Evolutionary conservation across 257 asterid species (phyloP).

Genomic region (Gentiana macrophylla): DNA sequence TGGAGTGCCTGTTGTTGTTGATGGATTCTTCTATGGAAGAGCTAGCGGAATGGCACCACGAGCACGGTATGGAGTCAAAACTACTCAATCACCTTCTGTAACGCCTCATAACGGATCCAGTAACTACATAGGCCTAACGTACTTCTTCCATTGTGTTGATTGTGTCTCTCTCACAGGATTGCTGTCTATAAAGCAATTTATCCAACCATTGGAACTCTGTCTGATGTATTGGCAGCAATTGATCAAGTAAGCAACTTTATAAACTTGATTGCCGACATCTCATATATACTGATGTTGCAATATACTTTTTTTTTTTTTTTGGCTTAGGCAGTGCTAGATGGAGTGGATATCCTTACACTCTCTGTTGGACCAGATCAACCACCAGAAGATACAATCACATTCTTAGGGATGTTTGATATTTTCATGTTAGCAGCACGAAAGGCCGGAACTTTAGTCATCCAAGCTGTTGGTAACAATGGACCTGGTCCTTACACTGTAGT

Average conservation of each 20-base stretch:
- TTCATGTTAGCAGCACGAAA: constrained; percentile 73
- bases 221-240: constrained; percentile 90
- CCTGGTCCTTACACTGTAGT: constrained; percentile 67
- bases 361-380: constrained; percentile 83
- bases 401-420: constrained; percentile 63
- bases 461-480: constrained; percentile 86
- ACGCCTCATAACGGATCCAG: neutral
- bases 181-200: constrained; percentile 89
- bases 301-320: neutral
- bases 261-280: too few relatives aligned
- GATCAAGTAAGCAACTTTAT: constrained; percentile 47
- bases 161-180: constrained; percentile 32
- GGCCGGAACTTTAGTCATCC: constrained; percentile 73
- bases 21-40: constrained; percentile 77
- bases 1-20: constrained; percentile 79
- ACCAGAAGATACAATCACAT: constrained; percentile 59
- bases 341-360: constrained; percentile 71
- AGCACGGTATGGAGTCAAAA: constrained; percentile 42
- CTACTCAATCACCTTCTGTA: neutral
- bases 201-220: constrained; percentile 63
- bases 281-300: neutral
- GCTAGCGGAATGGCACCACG: constrained; percentile 97
- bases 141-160: neutral
- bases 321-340: constrained; percentile 72
- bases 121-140: neutral